Conservation (phyloP, 805 yeast genomes). For the Myxozyma neotropica region DNA sequence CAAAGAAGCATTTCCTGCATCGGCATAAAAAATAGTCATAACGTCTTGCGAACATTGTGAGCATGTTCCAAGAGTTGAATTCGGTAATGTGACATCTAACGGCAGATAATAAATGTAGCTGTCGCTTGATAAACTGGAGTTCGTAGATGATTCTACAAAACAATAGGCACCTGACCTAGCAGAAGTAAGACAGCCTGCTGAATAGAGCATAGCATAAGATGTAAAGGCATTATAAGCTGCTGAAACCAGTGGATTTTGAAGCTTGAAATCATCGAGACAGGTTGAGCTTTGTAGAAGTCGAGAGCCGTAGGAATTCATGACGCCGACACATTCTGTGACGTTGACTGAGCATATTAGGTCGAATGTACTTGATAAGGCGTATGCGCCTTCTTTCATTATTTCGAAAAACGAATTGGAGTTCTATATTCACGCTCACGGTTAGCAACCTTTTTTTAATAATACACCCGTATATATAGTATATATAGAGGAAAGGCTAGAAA, state of each 20-base stretch:
- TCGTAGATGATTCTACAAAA: slow-evolving; percentile 38
- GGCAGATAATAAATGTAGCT: slow-evolving; percentile 41
- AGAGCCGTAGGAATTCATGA: slow-evolving; percentile 35
- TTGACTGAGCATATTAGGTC: slow-evolving; percentile 38
- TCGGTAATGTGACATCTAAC: slow-evolving; percentile 38
- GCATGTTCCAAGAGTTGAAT: slow-evolving; percentile 34
- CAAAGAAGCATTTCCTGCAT: slow-evolving; percentile 34
- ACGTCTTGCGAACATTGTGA: slow-evolving; percentile 36
- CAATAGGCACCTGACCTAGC: slow-evolving; percentile 36
- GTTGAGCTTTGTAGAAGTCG: slow-evolving; percentile 22
- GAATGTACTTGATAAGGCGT: slow-evolving; percentile 36
- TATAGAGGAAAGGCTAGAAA: too few species aligned
- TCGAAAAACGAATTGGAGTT: slow-evolving; percentile 39
- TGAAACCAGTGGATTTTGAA: slow-evolving; percentile 38
- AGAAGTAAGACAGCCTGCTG: slow-evolving; percentile 39
- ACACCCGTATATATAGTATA: too few species aligned
- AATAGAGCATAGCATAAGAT: slow-evolving; percentile 36
- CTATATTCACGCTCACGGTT: neutral
- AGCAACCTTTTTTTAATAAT: too few species aligned
- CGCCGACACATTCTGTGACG: slow-evolving; percentile 27
- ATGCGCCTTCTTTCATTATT: slow-evolving; percentile 37
- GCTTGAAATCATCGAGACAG: slow-evolving; percentile 36
- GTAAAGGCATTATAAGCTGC: slow-evolving; percentile 39
- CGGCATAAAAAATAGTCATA: slow-evolving; percentile 36
- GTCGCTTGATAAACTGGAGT: slow-evolving; percentile 33